Percentiles rank a stretch among this genome's conserved stretches.
These are phyloP conservation scores for Colletotrichum sansevieriae DNA, from an alignment of 2,329 filamentous ascomycete species.

Conservation along the genomic window DNA sequence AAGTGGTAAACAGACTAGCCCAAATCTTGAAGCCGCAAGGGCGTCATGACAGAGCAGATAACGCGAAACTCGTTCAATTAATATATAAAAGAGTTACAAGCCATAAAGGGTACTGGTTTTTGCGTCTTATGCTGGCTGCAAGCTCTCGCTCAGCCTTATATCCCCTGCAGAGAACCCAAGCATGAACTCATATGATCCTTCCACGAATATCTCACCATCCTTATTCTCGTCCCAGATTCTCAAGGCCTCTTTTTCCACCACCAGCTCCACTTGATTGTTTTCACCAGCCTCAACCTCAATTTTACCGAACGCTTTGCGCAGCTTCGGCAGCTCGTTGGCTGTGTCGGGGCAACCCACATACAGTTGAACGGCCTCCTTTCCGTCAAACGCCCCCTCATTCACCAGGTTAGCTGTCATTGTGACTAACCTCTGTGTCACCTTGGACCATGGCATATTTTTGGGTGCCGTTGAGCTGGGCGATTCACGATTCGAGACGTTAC, in stretches of 20 bases:
- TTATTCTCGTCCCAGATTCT: neutral
- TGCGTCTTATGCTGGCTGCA: neutral
- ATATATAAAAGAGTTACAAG: no score
- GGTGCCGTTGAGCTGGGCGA: conserved; percentile 9
- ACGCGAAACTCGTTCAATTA: no score
- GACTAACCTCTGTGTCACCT: conserved; percentile 5
- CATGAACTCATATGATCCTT: neutral
- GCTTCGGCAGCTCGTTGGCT: conserved; percentile 16
- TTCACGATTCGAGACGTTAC: neutral
- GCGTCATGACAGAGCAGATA: no score
- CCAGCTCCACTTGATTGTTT: neutral
- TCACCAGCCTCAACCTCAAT: neutral
- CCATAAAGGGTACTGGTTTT: neutral
- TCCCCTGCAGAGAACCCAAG: conserved; percentile 3
- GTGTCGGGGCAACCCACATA: conserved; percentile 15
- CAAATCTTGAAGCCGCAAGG: no score
- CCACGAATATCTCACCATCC: neutral
- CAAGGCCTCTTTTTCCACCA: neutral
- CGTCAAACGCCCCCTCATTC: neutral
- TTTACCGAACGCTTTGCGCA: conserved; percentile 7
- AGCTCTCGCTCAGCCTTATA: neutral
- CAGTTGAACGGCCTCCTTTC: conserved; percentile 22
- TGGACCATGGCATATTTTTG: conserved; percentile 21
- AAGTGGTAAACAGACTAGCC: no score
- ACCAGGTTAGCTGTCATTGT: neutral